A percentile compares a stretch with the other conserved stretches of the same genome.
phyloP scores from a whole-genome alignment of 352 stramenopile genomes.

The Thalassiosira pacifica region DNA sequence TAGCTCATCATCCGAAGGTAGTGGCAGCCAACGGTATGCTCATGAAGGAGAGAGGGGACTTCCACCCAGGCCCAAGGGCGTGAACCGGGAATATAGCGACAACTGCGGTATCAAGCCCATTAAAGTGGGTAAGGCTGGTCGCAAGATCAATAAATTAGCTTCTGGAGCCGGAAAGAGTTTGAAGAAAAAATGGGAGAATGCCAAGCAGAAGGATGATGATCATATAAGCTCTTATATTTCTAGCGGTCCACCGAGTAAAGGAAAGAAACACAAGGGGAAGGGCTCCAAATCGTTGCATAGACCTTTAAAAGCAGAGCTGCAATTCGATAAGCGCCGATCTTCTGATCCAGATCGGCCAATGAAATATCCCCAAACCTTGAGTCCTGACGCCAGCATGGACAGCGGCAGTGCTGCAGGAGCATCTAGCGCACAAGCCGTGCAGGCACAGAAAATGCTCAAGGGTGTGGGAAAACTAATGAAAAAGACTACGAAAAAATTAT shows the following conservation, averaged over 20 bases:
- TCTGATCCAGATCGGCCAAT: neutral
- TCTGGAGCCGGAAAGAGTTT: neutral
- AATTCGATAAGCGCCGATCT: too few relatives aligned
- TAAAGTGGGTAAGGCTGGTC: neutral
- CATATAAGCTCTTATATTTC: constrained; percentile 31
- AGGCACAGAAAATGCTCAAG: neutral
- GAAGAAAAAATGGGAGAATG: constrained; percentile 27
- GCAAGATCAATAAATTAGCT: neutral
- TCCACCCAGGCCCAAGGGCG: neutral
- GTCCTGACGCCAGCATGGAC: neutral
- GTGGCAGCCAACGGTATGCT: neutral
- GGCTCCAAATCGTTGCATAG: neutral
- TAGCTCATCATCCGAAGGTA: neutral
- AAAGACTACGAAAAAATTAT: neutral
- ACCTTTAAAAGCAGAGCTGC: too few relatives aligned
- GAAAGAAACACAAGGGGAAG: neutral
- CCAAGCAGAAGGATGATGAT: neutral
- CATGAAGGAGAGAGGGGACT: neutral
- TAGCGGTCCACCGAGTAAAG: constrained; percentile 10
- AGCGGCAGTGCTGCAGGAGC: neutral
- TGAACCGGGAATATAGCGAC: too few relatives aligned
- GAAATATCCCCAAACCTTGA: neutral
- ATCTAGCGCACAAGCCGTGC: neutral
- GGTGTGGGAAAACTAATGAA: neutral
- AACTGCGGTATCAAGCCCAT: neutral